phyloP scores from a whole-genome alignment of 2,329 filamentous ascomycete species.

The Verticillium alfalfae region DNA sequence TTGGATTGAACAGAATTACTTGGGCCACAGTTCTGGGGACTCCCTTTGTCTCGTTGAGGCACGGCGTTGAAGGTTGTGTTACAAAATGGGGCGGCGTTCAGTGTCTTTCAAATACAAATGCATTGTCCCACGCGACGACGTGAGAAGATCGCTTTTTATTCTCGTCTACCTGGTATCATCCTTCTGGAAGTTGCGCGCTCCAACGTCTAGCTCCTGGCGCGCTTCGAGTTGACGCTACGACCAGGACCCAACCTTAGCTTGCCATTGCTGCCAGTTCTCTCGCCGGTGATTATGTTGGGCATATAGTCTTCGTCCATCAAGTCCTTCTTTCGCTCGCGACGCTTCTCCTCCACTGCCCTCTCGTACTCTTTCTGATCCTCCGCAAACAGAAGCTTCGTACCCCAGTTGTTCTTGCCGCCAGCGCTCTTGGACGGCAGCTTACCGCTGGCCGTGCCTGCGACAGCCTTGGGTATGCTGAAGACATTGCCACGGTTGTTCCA shows the following conservation, averaged over 20 bases:
- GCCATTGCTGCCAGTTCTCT: slow-evolving; percentile 58
- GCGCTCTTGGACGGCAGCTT: slow-evolving; percentile 59
- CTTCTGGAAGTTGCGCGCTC: background rate
- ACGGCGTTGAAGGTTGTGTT: background rate
- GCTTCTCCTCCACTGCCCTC: slow-evolving; percentile 56
- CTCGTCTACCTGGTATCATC: slow-evolving; percentile 13
- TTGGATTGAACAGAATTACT: background rate
- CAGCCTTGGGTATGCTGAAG: slow-evolving; percentile 88
- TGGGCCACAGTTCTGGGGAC: background rate
- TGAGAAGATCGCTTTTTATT: background rate
- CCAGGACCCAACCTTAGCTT: slow-evolving; percentile 80
- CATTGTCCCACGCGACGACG: background rate
- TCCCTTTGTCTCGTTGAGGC: background rate
- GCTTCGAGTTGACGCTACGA: slow-evolving; percentile 63
- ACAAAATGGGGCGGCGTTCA: background rate
- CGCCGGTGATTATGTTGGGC: slow-evolving; percentile 77
- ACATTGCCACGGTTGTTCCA: slow-evolving; percentile 92
- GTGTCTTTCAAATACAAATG: background rate
- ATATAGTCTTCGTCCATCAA: slow-evolving; percentile 95
- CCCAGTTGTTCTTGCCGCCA: slow-evolving; percentile 85
- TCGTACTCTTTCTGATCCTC: slow-evolving; percentile 96
- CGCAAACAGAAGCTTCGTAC: slow-evolving; percentile 72
- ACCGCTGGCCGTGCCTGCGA: slow-evolving; percentile 74
- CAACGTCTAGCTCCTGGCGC: slow-evolving; percentile 18
- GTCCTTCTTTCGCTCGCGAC: slow-evolving; percentile 66